Base-by-base conservation (phyloP, 441 rosid species). In the Flueggea neowawraea region DNA sequence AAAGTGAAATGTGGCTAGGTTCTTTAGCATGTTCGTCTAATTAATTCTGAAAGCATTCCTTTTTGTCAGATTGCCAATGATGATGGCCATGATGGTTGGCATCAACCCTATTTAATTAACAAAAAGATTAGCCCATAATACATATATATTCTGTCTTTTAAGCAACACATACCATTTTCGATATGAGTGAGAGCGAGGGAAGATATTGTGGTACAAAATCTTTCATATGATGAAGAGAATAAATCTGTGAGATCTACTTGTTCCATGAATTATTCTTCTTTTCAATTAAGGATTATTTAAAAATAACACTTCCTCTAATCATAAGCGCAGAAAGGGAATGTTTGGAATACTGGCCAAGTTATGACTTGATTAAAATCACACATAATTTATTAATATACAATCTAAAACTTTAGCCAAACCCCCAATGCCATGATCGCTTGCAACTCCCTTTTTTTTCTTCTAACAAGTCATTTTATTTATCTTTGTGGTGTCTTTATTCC, bases 21-120 rank as follows among this genome's bases (percentile, higher is more conserved):
- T 22, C 28, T 22, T 22, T 22, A 22, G 28, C 28, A 43, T 43
- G 45, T 43, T 43, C 48, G 47, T 5, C 28, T 16, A 61, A 69
- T 61, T 16, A 15, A 55, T 32, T 33, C n/a, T 43, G 52, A 81
- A 73, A 78, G 76, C 56, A 17, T 48, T 68, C 55, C 54, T 71
- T 48, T 65, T 58, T 43, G 69, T 74, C 76, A 80, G 75, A 67
- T 76, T 62, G 56, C 81, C 81, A 80, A 80, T 83, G 83, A 80
- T 80, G 79, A 78, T 67, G 69, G 50, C 60, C 66, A 69, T 75
- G 71, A 71, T 82, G 68, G 47, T 32, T 44, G 39, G 64, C 67
- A 71, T 71, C 12, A 50, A 60, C 22, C 55, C 1, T 1, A 43
- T 3, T 43, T 55, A 67, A 66, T 32, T 14, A 62, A 45, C 31